A percentile compares a stretch with the other conserved stretches of the same genome.
Evolutionary conservation across 1,284 basidiomycete genomes (phyloP).

Genomic region (Trametes sp.): DNA sequence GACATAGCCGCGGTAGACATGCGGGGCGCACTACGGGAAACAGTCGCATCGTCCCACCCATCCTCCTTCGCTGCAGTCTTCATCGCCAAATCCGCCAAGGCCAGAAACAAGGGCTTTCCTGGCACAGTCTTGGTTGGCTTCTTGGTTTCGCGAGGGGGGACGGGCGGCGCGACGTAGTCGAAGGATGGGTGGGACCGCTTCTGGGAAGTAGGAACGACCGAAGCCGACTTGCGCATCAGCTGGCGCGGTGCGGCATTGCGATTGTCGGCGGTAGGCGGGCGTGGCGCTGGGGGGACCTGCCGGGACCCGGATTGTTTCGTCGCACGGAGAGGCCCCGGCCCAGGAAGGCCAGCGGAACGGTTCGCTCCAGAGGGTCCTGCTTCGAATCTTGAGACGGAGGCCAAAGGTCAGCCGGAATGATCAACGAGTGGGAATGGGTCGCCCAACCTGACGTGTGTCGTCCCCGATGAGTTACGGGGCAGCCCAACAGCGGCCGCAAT

Average conservation of each 20-base stretch:
- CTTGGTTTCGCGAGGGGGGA: background rate
- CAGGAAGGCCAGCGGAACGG: background rate
- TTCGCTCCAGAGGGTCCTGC: background rate
- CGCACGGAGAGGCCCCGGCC: background rate
- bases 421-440: too few relatives aligned
- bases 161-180: constrained; percentile 27
- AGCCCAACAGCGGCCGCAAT: too few relatives aligned
- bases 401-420: background rate
- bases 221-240: constrained; percentile 3
- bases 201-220: constrained; percentile 1
- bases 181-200: constrained; percentile 24
- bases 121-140: constrained; percentile 16
- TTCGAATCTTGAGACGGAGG: background rate
- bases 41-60: background rate
- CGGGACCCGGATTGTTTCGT: background rate
- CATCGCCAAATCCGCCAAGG: background rate
- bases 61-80: constrained; percentile 5
- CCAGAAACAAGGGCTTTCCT: constrained; percentile 4
- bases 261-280: background rate
- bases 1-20: constrained; percentile 26
- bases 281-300: background rate
- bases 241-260: background rate
- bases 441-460: too few relatives aligned
- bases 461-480: too few relatives aligned
- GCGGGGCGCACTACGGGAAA: constrained; percentile 13